Base-by-base conservation (phyloP, 2,329 filamentous ascomycete species). In the Sporothrix schenckii region DNA sequence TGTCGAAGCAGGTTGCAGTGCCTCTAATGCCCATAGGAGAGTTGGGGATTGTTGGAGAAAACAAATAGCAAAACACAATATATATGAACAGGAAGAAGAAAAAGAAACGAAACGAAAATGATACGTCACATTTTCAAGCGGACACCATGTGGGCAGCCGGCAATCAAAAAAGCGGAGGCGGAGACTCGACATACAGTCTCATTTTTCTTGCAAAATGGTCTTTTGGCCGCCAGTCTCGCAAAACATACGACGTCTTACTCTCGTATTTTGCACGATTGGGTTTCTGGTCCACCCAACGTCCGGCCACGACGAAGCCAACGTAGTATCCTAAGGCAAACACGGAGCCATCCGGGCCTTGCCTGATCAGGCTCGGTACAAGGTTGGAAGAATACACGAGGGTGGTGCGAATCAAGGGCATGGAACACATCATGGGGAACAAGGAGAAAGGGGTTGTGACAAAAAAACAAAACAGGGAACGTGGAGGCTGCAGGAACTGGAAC, bases 141-240 rank as follows among this genome's bases (percentile, higher is more conserved):
- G 16, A 27, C 58, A 63, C 16, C 41, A 58, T 41, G 21, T 13
- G 58, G 39, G 39, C 21, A 27, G 58, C 24, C 21, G 39, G 47
- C 58, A 63, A 27, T 27, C 39, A 63, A 19, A 63, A 44, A 63
- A 14, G 58, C 58, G 58, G 58, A 47, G 58, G 39, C 39, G 58
- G 58, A 63, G 21, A 63, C 58, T 47, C n/a, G 39, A 63, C 41
- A 61, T 47, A 34, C 39, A 10, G 27, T 63, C 39, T 60, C 39
- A 21, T 16, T 58, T 6, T 16, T 19, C 24, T 1, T 9, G 1
- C 0, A 1, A 13, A 44, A 16, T 13, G 1, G 14, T 16, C 41
- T 13, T 44, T 16, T 34, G 34, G 34, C 34, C 34, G 5, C 34
- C 34, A 34, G 6, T 34, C 34, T 34, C 34, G 34, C 34, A 34